phyloP scores from a whole-genome alignment of 345 rosid genomes.

The Geranium brycei region DNA sequence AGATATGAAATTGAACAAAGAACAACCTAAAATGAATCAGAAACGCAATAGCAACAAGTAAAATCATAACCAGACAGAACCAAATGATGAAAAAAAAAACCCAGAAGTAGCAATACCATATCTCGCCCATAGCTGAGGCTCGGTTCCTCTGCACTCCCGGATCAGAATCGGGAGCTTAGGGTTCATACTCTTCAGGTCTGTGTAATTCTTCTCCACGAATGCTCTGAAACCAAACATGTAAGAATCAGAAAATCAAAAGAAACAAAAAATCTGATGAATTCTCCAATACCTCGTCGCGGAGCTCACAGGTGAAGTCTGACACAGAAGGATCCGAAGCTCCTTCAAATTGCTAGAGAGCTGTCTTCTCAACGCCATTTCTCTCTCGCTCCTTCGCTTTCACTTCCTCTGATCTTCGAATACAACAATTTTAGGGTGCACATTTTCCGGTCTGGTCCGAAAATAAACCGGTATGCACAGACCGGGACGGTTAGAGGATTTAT shows the following conservation, averaged over 20 bases:
- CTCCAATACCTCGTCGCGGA: constrained; percentile 40
- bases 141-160: constrained; percentile 67
- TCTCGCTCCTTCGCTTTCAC: not conserved
- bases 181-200: constrained; percentile 70
- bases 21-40: not conserved
- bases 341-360: constrained; percentile 14
- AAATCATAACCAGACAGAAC: not conserved
- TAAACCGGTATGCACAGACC: no score
- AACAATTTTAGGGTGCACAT: no score
- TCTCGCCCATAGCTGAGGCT: constrained; percentile 97
- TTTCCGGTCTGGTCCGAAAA: no score
- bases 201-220: constrained; percentile 77
- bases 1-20: not conserved
- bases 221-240: constrained; percentile 5
- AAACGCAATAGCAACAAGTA: not conserved
- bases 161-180: constrained; percentile 78
- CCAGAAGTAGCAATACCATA: constrained; percentile 33
- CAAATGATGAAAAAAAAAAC: no score
- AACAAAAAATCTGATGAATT: no score
- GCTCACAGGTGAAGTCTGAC: constrained; percentile 66
- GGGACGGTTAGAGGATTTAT: no score
- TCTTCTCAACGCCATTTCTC: constrained; percentile 16
- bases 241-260: not conserved
- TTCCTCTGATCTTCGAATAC: no score
- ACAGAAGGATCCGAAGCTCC: constrained; percentile 61